A percentile compares a stretch with the other conserved stretches of the same genome.
Evolutionary conservation across 306 rosid species (phyloP).

Genomic region (Acacia melanoxylon): DNA sequence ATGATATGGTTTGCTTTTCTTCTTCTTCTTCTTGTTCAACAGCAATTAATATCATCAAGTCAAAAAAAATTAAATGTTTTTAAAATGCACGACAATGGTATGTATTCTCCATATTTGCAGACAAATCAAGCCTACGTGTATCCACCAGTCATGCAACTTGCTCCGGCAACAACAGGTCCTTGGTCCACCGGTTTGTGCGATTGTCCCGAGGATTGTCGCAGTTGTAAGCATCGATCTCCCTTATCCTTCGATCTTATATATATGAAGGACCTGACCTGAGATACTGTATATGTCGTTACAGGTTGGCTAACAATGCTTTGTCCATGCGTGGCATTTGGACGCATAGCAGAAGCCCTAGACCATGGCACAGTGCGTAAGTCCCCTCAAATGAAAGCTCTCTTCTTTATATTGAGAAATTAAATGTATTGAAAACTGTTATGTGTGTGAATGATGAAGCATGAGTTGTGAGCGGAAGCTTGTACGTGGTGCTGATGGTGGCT

Average conservation of each 20-base stretch:
- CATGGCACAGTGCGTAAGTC: conserved; percentile 50
- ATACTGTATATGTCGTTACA: not conserved
- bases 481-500: conserved; percentile 29
- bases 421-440: not conserved
- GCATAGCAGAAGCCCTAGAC: conserved; percentile 54
- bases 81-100: not conserved
- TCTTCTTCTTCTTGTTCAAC: not conserved
- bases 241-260: not conserved
- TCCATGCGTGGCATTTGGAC: conserved; percentile 58
- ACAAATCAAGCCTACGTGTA: not conserved
- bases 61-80: too few relatives aligned
- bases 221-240: conserved; percentile 37
- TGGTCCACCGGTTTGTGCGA: conserved; percentile 58
- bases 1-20: not conserved
- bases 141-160: not conserved
- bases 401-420: too few relatives aligned
- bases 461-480: conserved; percentile 42
- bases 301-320: conserved; percentile 58
- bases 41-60: not conserved
- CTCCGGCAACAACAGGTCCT: not conserved
- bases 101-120: not conserved
- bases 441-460: conserved; percentile 40
- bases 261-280: too few relatives aligned
- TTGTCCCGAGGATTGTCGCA: conserved; percentile 39
- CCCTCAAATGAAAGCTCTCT: too few relatives aligned